Percentiles rank a stretch among this genome's conserved stretches.
These are phyloP conservation scores for Tylopilus plumbeoviolaceoides DNA, from an alignment of 768 basidiomycete species.

Conservation along the genomic window DNA sequence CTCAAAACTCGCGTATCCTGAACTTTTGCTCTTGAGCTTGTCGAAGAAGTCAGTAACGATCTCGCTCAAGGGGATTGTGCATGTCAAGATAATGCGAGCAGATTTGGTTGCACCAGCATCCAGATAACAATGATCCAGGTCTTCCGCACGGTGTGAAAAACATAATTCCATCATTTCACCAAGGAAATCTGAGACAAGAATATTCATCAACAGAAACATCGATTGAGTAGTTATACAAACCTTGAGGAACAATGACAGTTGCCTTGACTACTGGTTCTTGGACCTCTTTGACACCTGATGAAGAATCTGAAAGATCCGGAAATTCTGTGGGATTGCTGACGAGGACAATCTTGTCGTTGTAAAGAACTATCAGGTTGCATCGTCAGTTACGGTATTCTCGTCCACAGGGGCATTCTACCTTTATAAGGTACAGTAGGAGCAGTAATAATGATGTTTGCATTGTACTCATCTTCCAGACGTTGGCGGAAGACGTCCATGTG, in stretches of 20 bases:
- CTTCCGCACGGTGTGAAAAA: constrained; percentile 76
- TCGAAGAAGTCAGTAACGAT: constrained; percentile 96
- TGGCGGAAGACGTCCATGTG: constrained; percentile 98
- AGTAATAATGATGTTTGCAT: constrained; percentile 91
- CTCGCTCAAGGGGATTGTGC: constrained; percentile 83
- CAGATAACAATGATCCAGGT: constrained; percentile 80
- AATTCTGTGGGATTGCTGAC: constrained; percentile 96
- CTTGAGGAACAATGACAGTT: constrained; percentile 91
- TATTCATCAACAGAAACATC: background rate
- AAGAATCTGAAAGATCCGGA: constrained; percentile 69
- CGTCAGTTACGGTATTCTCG: background rate
- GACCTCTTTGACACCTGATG: constrained; percentile 62
- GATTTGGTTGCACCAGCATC: constrained; percentile 43
- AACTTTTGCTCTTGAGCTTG: constrained; percentile 87
- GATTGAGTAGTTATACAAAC: constrained; percentile 35
- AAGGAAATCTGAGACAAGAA: constrained; percentile 63
- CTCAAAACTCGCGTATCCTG: constrained; percentile 92
- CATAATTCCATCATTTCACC: constrained; percentile 97
- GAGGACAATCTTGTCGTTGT: constrained; percentile 54
- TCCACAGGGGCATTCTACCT: constrained; percentile 36
- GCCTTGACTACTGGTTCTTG: constrained; percentile 94
- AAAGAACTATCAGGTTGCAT: constrained; percentile 53
- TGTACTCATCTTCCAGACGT: constrained; percentile 93
- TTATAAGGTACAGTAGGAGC: constrained; percentile 95
- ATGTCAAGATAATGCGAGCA: constrained; percentile 75